phyloP scores from a whole-genome alignment of 2,329 filamentous ascomycete species.

The Xylaria sp. region DNA sequence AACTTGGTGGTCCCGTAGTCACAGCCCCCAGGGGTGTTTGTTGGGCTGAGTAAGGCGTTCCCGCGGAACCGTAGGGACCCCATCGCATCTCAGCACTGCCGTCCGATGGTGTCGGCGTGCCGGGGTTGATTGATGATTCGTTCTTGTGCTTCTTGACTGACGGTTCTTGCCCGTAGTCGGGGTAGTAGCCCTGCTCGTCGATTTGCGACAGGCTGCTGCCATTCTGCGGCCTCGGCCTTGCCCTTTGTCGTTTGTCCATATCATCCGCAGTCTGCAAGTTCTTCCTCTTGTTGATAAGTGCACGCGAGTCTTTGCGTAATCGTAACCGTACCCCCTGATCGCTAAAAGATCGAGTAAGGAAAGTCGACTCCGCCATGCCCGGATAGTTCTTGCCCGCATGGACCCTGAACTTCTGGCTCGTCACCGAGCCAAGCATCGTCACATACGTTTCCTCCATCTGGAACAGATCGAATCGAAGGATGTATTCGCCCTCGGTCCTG shows the following conservation, averaged over 20 bases:
- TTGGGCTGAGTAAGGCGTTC: constrained; percentile 26
- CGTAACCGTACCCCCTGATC: constrained; percentile 85
- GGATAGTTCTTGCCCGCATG: constrained; percentile 70
- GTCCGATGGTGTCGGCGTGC: constrained; percentile 28
- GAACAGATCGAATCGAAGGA: constrained; percentile 77
- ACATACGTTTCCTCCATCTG: constrained; percentile 55
- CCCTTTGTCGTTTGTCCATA: constrained; percentile 25
- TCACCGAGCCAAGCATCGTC: constrained; percentile 35
- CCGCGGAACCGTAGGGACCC: constrained; percentile 28
- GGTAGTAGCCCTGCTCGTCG: constrained; percentile 31
- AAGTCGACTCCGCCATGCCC: constrained; percentile 80
- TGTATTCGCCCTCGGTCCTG: constrained; percentile 71
- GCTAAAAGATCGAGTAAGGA: constrained; percentile 78
- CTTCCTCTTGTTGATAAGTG: constrained; percentile 52
- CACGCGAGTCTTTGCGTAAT: constrained; percentile 79
- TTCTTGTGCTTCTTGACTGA: constrained; percentile 31
- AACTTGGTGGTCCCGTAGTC: constrained; percentile 30
- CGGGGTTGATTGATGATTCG: constrained; percentile 29
- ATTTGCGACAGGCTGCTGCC: constrained; percentile 29
- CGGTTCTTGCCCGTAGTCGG: constrained; percentile 31
- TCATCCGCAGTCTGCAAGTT: constrained; percentile 36
- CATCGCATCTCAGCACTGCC: constrained; percentile 34
- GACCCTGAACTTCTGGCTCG: constrained; percentile 65
- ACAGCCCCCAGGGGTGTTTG: constrained; percentile 29
- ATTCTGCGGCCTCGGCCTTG: constrained; percentile 28